These are phyloP conservation scores for Hypoxylon sp. DNA, from an alignment of 2,329 filamentous ascomycete species.

Conservation along the genomic window DNA sequence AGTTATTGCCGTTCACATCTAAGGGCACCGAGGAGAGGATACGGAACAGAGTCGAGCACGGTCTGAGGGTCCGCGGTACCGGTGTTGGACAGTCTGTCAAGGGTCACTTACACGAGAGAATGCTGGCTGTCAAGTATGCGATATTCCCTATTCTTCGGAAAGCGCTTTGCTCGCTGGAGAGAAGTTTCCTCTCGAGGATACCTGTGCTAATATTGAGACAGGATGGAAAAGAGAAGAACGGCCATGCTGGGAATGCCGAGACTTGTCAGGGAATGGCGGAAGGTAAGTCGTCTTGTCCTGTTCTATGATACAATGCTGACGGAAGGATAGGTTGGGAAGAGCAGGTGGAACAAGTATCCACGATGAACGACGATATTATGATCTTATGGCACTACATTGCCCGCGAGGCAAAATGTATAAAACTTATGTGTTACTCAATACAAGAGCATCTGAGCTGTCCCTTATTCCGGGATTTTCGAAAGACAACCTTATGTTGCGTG, in stretches of 20 bases:
- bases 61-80: constrained; percentile 89
- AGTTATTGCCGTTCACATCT: constrained; percentile 79
- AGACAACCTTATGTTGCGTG: neutral
- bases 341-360: constrained; percentile 69
- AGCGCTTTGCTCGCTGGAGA: neutral
- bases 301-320: constrained; percentile 52
- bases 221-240: constrained; percentile 87
- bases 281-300: constrained; percentile 69
- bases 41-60: constrained; percentile 79
- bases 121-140: constrained; percentile 78
- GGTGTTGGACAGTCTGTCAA: constrained; percentile 94
- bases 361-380: constrained; percentile 57
- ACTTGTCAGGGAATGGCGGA: constrained; percentile 93
- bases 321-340: constrained; percentile 62
- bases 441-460: constrained; percentile 13
- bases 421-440: constrained; percentile 46
- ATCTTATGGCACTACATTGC: constrained; percentile 26
- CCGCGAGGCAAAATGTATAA: constrained; percentile 46
- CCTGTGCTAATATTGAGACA: constrained; percentile 56
- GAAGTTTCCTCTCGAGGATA: neutral
- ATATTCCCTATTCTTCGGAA: constrained; percentile 7
- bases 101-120: constrained; percentile 93
- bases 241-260: constrained; percentile 96
- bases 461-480: constrained; percentile 18
- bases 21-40: constrained; percentile 82